Percentiles rank a stretch among this genome's conserved stretches.
phyloP scores from a whole-genome alignment of 2,329 filamentous ascomycete genomes.

The Fonsecaea multimorphosa region DNA sequence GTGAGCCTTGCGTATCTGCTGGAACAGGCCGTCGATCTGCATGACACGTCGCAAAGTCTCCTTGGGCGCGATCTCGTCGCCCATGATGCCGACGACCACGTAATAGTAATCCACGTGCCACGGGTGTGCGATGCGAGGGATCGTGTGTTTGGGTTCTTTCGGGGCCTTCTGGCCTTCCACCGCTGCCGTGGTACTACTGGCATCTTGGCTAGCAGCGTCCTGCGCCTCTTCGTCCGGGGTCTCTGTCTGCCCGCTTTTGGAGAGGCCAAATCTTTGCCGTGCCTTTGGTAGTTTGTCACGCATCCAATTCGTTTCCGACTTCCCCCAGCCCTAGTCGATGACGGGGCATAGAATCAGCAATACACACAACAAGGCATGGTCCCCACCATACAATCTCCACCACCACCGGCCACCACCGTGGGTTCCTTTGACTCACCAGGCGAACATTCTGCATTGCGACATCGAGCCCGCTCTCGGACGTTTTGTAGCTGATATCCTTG shows the following conservation, averaged over 20 bases:
- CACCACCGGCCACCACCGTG: too few relatives aligned
- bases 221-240: slow-evolving; percentile 12
- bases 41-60: slow-evolving; percentile 22
- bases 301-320: slow-evolving; percentile 20
- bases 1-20: slow-evolving; percentile 27
- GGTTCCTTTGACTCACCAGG: slow-evolving; percentile 25
- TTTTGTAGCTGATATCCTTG: slow-evolving; percentile 16
- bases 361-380: not conserved
- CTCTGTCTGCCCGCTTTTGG: not conserved
- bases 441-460: slow-evolving; percentile 12
- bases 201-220: slow-evolving; percentile 9
- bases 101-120: slow-evolving; percentile 29
- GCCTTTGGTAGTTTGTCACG: slow-evolving; percentile 15
- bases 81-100: slow-evolving; percentile 25
- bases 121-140: slow-evolving; percentile 17
- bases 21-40: slow-evolving; percentile 22
- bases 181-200: slow-evolving; percentile 14
- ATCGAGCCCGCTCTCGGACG: slow-evolving; percentile 17
- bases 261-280: slow-evolving; percentile 12
- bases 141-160: slow-evolving; percentile 5
- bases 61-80: slow-evolving; percentile 17
- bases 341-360: slow-evolving; percentile 3
- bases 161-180: slow-evolving; percentile 12
- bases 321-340: slow-evolving; percentile 19
- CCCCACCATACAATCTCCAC: too few relatives aligned